Conservation (phyloP, 2,329 filamentous ascomycete species). For the Pseudofabraea citricarpa region DNA sequence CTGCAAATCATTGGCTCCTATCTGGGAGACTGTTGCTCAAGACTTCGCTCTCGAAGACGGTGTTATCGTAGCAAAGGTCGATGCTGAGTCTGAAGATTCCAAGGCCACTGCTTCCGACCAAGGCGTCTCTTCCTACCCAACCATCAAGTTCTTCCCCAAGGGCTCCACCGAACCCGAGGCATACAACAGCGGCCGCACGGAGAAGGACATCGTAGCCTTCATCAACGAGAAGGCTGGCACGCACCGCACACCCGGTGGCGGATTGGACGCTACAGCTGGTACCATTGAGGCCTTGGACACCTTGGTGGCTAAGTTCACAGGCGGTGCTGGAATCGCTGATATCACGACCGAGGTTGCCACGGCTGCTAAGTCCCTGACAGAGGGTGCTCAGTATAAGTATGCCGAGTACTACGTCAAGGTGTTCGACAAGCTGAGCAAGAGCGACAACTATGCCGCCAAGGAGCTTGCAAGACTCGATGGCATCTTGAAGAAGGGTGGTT, state of each 20-base stretch:
- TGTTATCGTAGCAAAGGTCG: conserved; percentile 90
- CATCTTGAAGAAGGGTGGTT: conserved; percentile 79
- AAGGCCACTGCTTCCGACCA: conserved; percentile 74
- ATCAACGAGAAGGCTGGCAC: conserved; percentile 88
- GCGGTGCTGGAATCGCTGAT: conserved; percentile 51
- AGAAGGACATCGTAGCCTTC: conserved; percentile 72
- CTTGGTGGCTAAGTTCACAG: conserved; percentile 69
- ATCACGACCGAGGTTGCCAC: conserved; percentile 69
- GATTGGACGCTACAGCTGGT: conserved; percentile 72
- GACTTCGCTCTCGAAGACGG: conserved; percentile 74
- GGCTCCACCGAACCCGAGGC: conserved; percentile 66
- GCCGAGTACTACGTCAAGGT: conserved; percentile 93
- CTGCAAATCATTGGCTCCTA: conserved; percentile 91
- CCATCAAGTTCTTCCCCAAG: conserved; percentile 95
- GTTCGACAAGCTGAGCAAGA: conserved; percentile 76
- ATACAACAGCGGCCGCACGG: conserved; percentile 73
- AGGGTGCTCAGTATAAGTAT: conserved; percentile 64
- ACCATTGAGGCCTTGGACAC: conserved; percentile 75
- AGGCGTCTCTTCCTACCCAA: conserved; percentile 83
- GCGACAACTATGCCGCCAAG: conserved; percentile 76
- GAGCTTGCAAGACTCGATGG: conserved; percentile 76
- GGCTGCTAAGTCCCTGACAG: conserved; percentile 61
- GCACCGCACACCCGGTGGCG: conserved; percentile 76
- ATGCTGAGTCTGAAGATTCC: conserved; percentile 82
- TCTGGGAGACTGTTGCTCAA: conserved; percentile 80